A percentile compares a stretch with the other conserved stretches of the same genome.
phyloP scores from a whole-genome alignment of 495 filamentous ascomycete genomes.

The Annulohypoxylon bovei region DNA sequence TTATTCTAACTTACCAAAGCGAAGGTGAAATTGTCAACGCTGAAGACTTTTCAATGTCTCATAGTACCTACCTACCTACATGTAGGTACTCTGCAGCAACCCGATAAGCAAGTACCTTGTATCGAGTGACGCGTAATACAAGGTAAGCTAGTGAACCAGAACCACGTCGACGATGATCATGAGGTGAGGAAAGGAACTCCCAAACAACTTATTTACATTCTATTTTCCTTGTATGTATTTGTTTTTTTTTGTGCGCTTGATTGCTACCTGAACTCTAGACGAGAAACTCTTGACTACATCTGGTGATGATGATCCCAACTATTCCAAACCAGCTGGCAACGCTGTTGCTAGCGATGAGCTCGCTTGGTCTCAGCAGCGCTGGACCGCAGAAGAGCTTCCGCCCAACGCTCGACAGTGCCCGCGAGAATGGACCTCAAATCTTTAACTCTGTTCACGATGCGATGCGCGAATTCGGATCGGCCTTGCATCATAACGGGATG shows the following conservation, averaged over 20 bases:
- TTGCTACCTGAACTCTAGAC: background rate
- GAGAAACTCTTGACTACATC: background rate
- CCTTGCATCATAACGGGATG: constrained; percentile 74
- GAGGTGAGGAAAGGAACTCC: background rate
- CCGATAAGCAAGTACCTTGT: constrained; percentile 15
- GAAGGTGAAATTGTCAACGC: background rate
- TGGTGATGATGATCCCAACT: background rate
- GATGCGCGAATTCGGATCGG: constrained; percentile 76
- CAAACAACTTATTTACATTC: background rate
- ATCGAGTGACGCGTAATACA: constrained; percentile 21
- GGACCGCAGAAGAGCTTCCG: constrained; percentile 21
- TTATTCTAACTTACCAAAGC: background rate
- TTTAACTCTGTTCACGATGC: constrained; percentile 75
- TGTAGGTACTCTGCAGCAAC: background rate
- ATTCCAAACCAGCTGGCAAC: constrained; percentile 1
- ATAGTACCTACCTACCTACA: background rate
- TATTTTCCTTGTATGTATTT: background rate
- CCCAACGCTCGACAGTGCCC: constrained; percentile 45
- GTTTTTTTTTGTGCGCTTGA: background rate
- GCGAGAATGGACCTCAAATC: constrained; percentile 66
- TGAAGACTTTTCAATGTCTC: background rate
- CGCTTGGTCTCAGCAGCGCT: constrained; percentile 4
- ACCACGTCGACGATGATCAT: background rate
- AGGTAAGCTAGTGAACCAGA: background rate
- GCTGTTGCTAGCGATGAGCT: constrained; percentile 9